Evolutionary conservation across 805 yeast genomes (phyloP), one percentile per base, ranked within the genome.

Genomic region (Candida rishiriensis): DNA sequence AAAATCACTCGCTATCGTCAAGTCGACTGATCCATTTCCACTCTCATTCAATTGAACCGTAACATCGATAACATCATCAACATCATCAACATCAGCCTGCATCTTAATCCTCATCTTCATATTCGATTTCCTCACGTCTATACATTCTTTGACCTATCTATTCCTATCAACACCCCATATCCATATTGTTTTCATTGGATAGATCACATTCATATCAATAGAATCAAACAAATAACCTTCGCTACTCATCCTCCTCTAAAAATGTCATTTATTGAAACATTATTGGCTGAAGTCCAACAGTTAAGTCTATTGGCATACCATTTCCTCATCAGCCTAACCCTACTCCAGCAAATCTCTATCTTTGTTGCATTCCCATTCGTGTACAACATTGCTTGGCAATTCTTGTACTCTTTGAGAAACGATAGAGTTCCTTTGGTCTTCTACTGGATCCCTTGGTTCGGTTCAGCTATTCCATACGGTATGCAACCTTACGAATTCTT

Each of bases 361-460:
- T 15, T 76, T 16, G 35, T 73, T 14, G 49, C 70, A 2, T 47
- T 65, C n/a, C 93, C 93, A 12, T 81, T 85, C 59, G 52, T 83
- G 28, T 83, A 82, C 66, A 78, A 79, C 53, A 59, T 83, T 30
- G 55, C 73, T 18, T 84, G 83, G 83, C 93, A 85, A 64, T 65
- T 83, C 3, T 56, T 77, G 12, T 83, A 83, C 63, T 79, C 87
- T n/a, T 63, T 85, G 40, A 75, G 91, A 66, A 80, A 70, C 44
- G 95, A 88, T 66, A 73, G 96, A 44, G 96, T 81, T 10, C 99
- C 99, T 3, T 61, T 91, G 52, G 98, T 88, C 2, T 88, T 86
- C 59, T 83, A 93, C 70, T 83, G 89, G 85, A 72, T 93, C 48
- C 99, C 99, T 29, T 89, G 97, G 96, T 71, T 91, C 37, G 99